phyloP scores from a whole-genome alignment of 305 asterid species.

The Plantago coronopus region DNA sequence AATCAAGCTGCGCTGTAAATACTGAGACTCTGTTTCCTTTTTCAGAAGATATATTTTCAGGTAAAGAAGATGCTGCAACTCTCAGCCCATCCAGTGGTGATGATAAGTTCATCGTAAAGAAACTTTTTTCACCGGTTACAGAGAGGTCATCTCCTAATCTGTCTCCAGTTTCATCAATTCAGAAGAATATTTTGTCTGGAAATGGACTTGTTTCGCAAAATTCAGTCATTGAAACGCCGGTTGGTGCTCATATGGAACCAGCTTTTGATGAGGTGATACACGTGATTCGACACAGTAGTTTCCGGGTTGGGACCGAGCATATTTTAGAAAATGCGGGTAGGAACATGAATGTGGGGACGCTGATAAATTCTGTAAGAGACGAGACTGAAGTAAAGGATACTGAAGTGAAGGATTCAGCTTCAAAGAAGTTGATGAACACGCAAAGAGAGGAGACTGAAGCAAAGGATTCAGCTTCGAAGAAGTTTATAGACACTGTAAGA shows the following conservation, averaged over 20 bases:
- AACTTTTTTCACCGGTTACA: slow-evolving; percentile 28
- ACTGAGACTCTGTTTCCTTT: slow-evolving; percentile 26
- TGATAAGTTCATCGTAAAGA: slow-evolving; percentile 51
- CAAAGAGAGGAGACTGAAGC: slow-evolving; percentile 42
- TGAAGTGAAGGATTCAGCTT: slow-evolving; percentile 32
- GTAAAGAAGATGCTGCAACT: slow-evolving; percentile 26
- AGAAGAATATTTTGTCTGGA: slow-evolving; percentile 35
- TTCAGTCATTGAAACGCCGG: slow-evolving; percentile 39
- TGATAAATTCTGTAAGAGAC: slow-evolving; percentile 44
- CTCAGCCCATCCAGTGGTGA: slow-evolving; percentile 27
- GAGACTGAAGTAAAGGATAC: slow-evolving; percentile 36
- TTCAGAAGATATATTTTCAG: slow-evolving; percentile 24
- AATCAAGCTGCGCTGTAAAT: slow-evolving; percentile 22
- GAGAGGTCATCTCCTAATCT: slow-evolving; percentile 31
- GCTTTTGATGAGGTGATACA: slow-evolving; percentile 62
- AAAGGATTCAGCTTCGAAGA: slow-evolving; percentile 32
- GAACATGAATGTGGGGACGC: slow-evolving; percentile 40
- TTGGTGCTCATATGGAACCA: slow-evolving; percentile 38
- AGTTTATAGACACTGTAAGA: slow-evolving; percentile 41
- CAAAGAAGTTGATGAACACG: slow-evolving; percentile 42
- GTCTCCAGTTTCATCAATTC: slow-evolving; percentile 36
- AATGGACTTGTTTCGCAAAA: slow-evolving; percentile 41
- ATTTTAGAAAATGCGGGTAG: slow-evolving; percentile 40
- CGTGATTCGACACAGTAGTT: slow-evolving; percentile 61
- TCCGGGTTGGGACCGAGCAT: slow-evolving; percentile 50